Evolutionary conservation across 2,329 filamentous ascomycete species (phyloP).

Genomic region (Fusarium goolgardi): DNA sequence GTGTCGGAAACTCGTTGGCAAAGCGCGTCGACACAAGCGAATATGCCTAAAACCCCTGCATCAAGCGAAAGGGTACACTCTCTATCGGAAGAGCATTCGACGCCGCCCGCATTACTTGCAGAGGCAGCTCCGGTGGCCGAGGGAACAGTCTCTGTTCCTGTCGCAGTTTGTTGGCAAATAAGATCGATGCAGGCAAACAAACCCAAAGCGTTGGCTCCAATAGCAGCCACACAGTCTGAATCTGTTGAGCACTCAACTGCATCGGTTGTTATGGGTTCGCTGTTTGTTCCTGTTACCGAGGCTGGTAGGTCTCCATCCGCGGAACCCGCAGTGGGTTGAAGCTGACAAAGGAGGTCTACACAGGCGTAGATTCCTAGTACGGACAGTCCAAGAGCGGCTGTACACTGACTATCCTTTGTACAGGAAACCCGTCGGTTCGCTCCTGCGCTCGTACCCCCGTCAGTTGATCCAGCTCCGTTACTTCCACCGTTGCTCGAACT

Average conservation of each 20-base stretch:
- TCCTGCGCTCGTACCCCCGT: neutral
- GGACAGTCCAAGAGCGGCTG: slow-evolving; percentile 13
- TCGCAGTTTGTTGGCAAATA: slow-evolving; percentile 6
- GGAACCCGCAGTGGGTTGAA: slow-evolving; percentile 1
- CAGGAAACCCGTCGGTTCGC: neutral
- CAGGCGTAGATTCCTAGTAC: slow-evolving; percentile 12
- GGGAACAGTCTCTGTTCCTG: neutral
- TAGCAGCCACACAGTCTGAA: slow-evolving; percentile 6
- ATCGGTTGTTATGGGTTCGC: neutral
- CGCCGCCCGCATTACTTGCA: neutral
- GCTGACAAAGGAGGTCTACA: slow-evolving; percentile 18
- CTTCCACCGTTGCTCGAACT: neutral
- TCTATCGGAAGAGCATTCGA: slow-evolving; percentile 10
- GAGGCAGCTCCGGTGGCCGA: neutral
- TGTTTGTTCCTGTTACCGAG: neutral
- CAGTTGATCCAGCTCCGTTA: neutral
- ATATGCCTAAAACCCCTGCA: slow-evolving; percentile 6
- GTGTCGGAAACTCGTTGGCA: slow-evolving; percentile 15
- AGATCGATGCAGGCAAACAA: slow-evolving; percentile 7
- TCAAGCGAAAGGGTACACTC: slow-evolving; percentile 10
- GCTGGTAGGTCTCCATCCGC: neutral
- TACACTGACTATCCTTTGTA: slow-evolving; percentile 2
- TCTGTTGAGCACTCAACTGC: slow-evolving; percentile 8
- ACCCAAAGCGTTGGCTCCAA: neutral
- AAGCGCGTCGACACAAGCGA: slow-evolving; percentile 11